phyloP scores from a whole-genome alignment of 108 stramenopile species.

The Conticribra weissflogii region DNA sequence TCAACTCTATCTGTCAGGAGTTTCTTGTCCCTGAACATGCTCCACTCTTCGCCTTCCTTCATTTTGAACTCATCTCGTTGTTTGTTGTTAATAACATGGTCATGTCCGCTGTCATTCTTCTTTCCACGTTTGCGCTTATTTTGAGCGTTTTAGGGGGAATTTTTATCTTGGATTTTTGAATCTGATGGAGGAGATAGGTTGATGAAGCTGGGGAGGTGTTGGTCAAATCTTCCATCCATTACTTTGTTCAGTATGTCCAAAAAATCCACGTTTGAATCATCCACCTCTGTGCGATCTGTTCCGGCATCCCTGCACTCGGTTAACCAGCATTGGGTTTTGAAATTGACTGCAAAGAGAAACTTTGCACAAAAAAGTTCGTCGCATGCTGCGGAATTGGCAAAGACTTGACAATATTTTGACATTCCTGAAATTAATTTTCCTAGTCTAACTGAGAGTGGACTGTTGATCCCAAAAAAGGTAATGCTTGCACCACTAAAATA shows the following conservation, averaged over 20 bases:
- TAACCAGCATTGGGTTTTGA: constrained; percentile 2
- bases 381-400: not conserved
- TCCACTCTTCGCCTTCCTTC: too few species aligned
- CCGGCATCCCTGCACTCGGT: not conserved
- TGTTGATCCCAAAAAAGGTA: not conserved
- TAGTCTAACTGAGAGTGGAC: not conserved
- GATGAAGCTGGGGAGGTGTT: too few species aligned
- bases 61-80: too few species aligned
- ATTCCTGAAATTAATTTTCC: not conserved
- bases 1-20: too few species aligned
- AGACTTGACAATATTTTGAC: not conserved
- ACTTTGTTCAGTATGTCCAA: too few species aligned
- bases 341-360: constrained; percentile 6
- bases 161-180: too few species aligned
- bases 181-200: too few species aligned
- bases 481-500: not conserved
- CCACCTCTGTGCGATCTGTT: not conserved
- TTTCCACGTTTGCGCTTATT: too few species aligned
- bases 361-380: constrained; percentile 1
- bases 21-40: too few species aligned
- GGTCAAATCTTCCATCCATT: not conserved
- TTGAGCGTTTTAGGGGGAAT: too few species aligned
- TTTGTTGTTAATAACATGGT: too few species aligned
- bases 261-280: constrained; percentile 1
- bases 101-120: too few species aligned